Base-by-base conservation (phyloP, 2,329 filamentous ascomycete genomes). In the Hysterium pulicare region DNA sequence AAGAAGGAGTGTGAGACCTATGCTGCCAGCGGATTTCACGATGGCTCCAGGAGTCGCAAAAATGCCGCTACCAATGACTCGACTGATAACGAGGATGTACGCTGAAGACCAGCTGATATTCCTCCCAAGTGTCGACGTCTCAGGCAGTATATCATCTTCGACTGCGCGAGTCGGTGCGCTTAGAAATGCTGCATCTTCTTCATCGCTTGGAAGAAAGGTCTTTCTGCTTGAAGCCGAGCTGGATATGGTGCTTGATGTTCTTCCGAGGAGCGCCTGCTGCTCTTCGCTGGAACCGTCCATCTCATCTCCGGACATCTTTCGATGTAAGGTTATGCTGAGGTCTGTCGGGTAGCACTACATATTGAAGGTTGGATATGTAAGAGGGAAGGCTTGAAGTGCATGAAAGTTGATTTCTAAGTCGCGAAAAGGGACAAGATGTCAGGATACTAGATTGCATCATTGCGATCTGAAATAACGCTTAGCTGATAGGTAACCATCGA, bases 11-110 rank as follows among this genome's bases (percentile, higher is more conserved):
- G 81, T 75, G 2, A 87, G 64, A 0, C 83, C 83, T 0, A 83
- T 72, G 42, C 83, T 87, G 1, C 85, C 85, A 2, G 82, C 79
- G 0, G 79, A 76, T 28, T 79, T 75, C 3, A 86, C 72, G 38
- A 89, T 85, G 4, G 82, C 75, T 0, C 81, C 83, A 0, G 82
- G 84, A 0, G 83, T 86, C 1, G 84, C 83, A 54, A 87, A 88
- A 49, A 88, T 86, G 20, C 83, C 84, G 53, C 76, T 83, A 10
- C 83, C 83, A 22, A 87, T 81, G 5, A 87, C 81, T 10, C 83
- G 75, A 1, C 81, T 84, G 20, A 86, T 81, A 6, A 84, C 79
- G 16, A 86, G 71, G 41, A 86, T 81, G 58, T 82, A 85, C 1
- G 80, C 79, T 51, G 77, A 82, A 20, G 72, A 70, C 80, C 82